Conservation (phyloP, 179 eudicot species). For the Camellia oleifera region DNA sequence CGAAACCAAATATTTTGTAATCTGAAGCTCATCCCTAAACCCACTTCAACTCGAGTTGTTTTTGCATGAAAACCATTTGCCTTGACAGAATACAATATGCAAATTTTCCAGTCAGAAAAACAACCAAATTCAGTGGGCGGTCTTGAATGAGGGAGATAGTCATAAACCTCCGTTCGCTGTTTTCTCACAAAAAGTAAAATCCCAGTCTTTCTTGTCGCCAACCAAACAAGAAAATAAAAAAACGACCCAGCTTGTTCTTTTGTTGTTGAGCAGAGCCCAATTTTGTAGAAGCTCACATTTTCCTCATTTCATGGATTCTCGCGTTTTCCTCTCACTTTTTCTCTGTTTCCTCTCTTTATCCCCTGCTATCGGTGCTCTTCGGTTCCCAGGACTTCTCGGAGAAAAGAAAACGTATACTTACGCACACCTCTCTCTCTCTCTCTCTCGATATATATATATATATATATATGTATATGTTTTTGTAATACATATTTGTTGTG, state of each 20-base stretch:
- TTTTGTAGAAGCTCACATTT: not conserved
- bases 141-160: not conserved
- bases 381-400: not conserved
- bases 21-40: not conserved
- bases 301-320: constrained; percentile 18
- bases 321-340: constrained; percentile 17
- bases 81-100: not conserved
- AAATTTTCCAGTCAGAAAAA: not conserved
- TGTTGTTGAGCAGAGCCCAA: not conserved
- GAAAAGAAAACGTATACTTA: constrained; percentile 11
- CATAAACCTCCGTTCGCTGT: no score
- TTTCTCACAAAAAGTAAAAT: not conserved
- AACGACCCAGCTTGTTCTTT: no score
- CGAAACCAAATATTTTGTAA: no score
- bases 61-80: constrained; percentile 4
- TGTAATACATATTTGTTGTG: not conserved
- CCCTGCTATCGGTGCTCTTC: constrained; percentile 27
- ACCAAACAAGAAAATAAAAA: not conserved
- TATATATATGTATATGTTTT: no score
- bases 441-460: no score
- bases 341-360: constrained; percentile 26
- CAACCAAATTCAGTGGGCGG: constrained; percentile 13
- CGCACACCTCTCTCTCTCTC: not conserved
- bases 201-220: constrained; percentile 7
- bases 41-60: not conserved